These are phyloP conservation scores for Cyclotella sp. DNA, from an alignment of 108 stramenopile species.

Conservation along the genomic window DNA sequence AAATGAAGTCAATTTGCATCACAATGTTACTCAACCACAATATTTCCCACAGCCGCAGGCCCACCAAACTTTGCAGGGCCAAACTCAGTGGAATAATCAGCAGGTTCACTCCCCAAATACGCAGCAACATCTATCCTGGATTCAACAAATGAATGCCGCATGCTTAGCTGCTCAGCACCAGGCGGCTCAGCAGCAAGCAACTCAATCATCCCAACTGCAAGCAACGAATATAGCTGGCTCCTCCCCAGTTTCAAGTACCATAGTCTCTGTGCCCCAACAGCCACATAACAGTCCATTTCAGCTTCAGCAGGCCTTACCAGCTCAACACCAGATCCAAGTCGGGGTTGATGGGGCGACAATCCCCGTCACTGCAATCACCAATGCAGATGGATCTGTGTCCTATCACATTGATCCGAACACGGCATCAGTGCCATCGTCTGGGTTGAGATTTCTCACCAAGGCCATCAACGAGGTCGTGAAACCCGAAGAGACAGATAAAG, in stretches of 20 bases:
- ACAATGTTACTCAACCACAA: not conserved
- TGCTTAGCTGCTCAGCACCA: constrained; percentile 32
- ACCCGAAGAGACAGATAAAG: constrained; percentile 44
- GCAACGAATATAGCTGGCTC: not conserved
- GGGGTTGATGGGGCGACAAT: constrained; percentile 46
- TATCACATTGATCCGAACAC: constrained; percentile 50
- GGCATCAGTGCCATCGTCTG: constrained; percentile 30
- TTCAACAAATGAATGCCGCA: constrained; percentile 60
- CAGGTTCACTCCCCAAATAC: constrained; percentile 20
- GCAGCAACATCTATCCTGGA: constrained; percentile 59
- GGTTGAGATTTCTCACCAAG: constrained; percentile 44
- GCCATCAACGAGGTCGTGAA: constrained; percentile 51
- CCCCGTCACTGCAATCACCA: constrained; percentile 43
- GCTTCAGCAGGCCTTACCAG: constrained; percentile 26
- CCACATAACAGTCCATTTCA: not conserved
- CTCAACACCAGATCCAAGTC: constrained; percentile 40
- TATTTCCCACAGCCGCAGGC: constrained; percentile 14
- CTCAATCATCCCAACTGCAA: constrained; percentile 7
- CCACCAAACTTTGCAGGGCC: constrained; percentile 4
- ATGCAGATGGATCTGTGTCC: constrained; percentile 30
- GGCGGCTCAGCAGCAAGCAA: constrained; percentile 2
- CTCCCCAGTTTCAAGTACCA: constrained; percentile 27
- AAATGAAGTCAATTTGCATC: constrained; percentile 16
- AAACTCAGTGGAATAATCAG: constrained; percentile 20
- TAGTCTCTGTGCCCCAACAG: constrained; percentile 30